Evolutionary conservation across 306 rosid genomes (phyloP), one percentile per base, ranked within the genome.

Genomic region (Cucurbita argyrosperma): DNA sequence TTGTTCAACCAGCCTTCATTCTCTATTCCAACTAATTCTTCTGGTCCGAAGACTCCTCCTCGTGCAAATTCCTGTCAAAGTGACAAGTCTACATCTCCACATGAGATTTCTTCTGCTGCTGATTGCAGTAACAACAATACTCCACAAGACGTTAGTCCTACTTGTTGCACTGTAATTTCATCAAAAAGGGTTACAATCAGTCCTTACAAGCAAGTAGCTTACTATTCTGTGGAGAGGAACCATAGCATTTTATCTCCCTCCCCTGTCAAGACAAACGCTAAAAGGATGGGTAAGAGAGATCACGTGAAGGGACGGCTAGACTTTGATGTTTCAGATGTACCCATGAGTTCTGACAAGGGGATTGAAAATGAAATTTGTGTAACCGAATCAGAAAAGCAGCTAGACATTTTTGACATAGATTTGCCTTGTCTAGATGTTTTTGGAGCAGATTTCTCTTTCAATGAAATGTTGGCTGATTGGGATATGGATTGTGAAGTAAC

Each of bases 161-260:
- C 87, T 55, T 76, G 87, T 74, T 88, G 85, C 81, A 80, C 92
- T 73, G 90, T 90, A 47, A 86, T 90, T 72, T 79, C 98, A 76
- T 85, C 96, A 75, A 88, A 92, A 79, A 88, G 91, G 78, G 92
- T 92, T 51, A 83, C 87, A 54, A 85, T 90, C 47, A 87, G 92
- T 61, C 96, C 96, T 57, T 78, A 75, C 72, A 82, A 88, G 60
- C 89, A 92, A 68, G 79, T 87, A 55, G 83, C 89, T 74, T 82
- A 80, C 81, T 75, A 74, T 54, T 81, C 78, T 10, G 79, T 88
- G 66, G 92, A 90, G 84, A 85, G 86, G 4, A 87, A 85, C 77
- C 90, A 79, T 13, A 85, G 91, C 80, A 86, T 83, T 77, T 85
- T 92, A 18, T 74, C 83, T 78, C 79, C 86, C 26, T 83, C 89